A percentile compares a stretch with the other conserved stretches of the same genome.
Evolutionary conservation across 768 basidiomycete species (phyloP).

Genomic region (Basidioascus undulatus): DNA sequence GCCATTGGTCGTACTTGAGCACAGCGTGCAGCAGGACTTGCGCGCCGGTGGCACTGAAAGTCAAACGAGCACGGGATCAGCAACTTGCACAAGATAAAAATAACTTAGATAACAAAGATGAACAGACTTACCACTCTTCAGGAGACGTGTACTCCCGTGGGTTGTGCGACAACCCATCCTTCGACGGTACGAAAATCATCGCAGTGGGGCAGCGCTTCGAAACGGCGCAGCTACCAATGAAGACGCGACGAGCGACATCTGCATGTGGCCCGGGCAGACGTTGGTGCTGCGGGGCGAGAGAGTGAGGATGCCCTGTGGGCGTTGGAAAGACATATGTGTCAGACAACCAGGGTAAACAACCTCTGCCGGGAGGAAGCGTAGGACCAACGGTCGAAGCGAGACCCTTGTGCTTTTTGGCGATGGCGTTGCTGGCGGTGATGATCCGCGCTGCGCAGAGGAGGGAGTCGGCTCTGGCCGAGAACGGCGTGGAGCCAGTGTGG

Average conservation of each 20-base stretch:
- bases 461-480: not conserved
- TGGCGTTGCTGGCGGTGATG: too few relatives aligned
- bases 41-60: not conserved
- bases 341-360: too few relatives aligned
- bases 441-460: not conserved
- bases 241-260: not conserved
- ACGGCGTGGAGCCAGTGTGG: slow-evolving; percentile 7
- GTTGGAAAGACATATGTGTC: not conserved
- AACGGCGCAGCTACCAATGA: not conserved
- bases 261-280: not conserved
- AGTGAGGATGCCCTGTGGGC: not conserved
- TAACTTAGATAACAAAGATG: too few relatives aligned
- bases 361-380: too few relatives aligned
- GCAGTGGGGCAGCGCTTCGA: not conserved
- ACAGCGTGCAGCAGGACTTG: slow-evolving; percentile 1
- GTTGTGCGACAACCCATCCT: slow-evolving; percentile 7
- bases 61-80: too few relatives aligned
- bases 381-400: too few relatives aligned
- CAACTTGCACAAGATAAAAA: too few relatives aligned
- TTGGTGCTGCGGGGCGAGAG: not conserved
- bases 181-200: slow-evolving; percentile 4
- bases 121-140: not conserved
- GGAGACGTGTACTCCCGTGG: slow-evolving; percentile 6
- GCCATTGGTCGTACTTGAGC: slow-evolving; percentile 1
- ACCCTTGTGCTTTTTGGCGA: too few relatives aligned